Evolutionary conservation across 495 filamentous ascomycete genomes (phyloP).

Genomic region (Amniculicola lignicola): DNA sequence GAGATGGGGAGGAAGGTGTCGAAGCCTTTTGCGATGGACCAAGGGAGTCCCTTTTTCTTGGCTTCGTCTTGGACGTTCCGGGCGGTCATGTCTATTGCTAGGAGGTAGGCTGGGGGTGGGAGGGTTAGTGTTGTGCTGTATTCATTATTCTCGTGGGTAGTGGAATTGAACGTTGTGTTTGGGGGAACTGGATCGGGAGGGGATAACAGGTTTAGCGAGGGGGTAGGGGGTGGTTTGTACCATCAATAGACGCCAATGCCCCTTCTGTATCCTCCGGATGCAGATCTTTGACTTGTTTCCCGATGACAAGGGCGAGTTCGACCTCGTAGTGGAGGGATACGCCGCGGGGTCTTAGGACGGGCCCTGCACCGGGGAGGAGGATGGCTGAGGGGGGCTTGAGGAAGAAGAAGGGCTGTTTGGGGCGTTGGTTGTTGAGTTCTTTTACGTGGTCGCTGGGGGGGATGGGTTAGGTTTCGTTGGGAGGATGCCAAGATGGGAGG

Average conservation of each 20-base stretch:
- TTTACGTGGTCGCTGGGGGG: constrained; percentile 77
- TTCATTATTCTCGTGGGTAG: no score
- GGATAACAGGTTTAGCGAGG: no score
- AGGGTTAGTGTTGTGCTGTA: no score
- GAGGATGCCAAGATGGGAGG: not conserved
- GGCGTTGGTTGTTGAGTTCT: constrained; percentile 80
- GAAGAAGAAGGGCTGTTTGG: constrained; percentile 98
- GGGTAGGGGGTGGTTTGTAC: no score
- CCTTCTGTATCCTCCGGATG: constrained; percentile 60
- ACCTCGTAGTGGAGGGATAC: constrained; percentile 91
- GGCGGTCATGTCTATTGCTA: constrained; percentile 90
- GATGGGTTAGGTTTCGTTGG: not conserved
- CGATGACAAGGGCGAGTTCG: constrained; percentile 84
- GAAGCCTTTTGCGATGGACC: constrained; percentile 93
- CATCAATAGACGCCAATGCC: constrained; percentile 54
- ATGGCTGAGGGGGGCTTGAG: constrained; percentile 86
- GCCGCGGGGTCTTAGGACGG: constrained; percentile 78
- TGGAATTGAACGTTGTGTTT: no score
- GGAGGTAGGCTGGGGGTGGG: constrained; percentile 72
- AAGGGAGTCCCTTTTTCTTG: constrained; percentile 95
- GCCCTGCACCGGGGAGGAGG: constrained; percentile 70
- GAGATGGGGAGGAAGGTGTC: constrained; percentile 92
- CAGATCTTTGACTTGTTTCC: constrained; percentile 71
- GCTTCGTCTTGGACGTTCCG: constrained; percentile 92
- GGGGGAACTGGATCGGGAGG: no score